Evolutionary conservation across 495 filamentous ascomycete genomes (phyloP).

Genomic region (Xylaria grammica): DNA sequence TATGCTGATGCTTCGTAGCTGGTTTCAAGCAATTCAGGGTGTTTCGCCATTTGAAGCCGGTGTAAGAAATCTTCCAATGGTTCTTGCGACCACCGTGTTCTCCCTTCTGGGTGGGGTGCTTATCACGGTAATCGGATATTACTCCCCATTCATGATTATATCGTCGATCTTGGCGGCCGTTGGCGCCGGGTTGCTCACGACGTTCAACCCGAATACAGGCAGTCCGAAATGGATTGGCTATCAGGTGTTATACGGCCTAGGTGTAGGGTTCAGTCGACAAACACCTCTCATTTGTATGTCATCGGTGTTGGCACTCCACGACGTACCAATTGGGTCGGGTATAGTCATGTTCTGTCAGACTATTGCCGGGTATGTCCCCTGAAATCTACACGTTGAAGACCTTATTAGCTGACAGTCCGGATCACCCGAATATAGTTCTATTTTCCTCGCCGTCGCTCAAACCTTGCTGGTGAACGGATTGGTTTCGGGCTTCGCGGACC

Average conservation of each 20-base stretch:
- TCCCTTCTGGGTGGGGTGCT: conserved; percentile 46
- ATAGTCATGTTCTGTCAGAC: conserved; percentile 65
- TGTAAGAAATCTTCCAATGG: conserved; percentile 53
- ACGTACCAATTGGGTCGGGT: conserved; percentile 65
- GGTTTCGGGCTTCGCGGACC: conserved; percentile 39
- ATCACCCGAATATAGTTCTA: conserved; percentile 33
- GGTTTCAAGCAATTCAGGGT: conserved; percentile 67
- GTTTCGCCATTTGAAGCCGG: conserved; percentile 53
- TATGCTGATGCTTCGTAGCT: conserved; percentile 40
- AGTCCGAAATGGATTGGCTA: conserved; percentile 61
- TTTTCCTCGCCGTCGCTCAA: conserved; percentile 65
- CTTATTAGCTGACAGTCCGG: background rate
- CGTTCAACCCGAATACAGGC: conserved; percentile 45
- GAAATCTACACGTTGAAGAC: background rate
- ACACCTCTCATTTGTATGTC: conserved; percentile 46
- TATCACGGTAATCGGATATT: conserved; percentile 54
- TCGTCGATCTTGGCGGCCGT: conserved; percentile 61
- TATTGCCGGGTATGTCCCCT: conserved; percentile 53
- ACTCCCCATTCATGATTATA: conserved; percentile 68
- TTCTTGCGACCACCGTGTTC: conserved; percentile 40
- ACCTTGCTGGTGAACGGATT: conserved; percentile 62
- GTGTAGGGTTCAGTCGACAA: conserved; percentile 40
- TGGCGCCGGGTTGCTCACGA: conserved; percentile 70
- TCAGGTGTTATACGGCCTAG: conserved; percentile 61
- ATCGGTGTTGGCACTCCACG: conserved; percentile 53